Conservation (phyloP, 2,329 filamentous ascomycete species). For the Aspergillus sp. region DNA sequence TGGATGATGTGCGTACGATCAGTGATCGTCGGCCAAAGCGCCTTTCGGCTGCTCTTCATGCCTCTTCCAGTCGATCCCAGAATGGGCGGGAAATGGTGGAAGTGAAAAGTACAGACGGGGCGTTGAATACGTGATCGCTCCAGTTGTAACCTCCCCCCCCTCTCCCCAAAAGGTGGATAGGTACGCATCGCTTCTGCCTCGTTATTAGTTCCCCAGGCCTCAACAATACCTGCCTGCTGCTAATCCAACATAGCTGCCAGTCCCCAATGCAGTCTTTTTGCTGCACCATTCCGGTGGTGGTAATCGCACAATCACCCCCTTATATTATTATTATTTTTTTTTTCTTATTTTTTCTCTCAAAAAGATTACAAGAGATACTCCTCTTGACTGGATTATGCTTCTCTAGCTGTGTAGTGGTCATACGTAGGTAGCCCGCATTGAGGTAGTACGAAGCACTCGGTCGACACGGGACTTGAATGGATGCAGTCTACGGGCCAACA, state of each 20-base stretch:
- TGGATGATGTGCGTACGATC: conserved; percentile 30
- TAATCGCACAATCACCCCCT: background rate
- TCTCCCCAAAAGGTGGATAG: background rate
- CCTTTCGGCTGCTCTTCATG: conserved; percentile 10
- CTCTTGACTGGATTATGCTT: background rate
- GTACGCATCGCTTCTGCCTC: background rate
- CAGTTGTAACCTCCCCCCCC: background rate
- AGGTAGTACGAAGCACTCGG: background rate
- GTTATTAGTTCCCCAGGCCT: background rate
- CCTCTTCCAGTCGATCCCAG: conserved; percentile 10
- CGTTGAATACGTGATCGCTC: background rate
- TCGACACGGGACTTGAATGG: background rate
- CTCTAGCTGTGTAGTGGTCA: background rate
- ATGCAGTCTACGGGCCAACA: background rate
- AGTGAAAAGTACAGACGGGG: background rate
- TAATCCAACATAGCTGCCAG: background rate
- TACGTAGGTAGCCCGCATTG: background rate
- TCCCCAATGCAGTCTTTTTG: background rate
- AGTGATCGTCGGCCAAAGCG: conserved; percentile 15
- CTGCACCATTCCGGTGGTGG: background rate
- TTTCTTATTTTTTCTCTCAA: too few species aligned
- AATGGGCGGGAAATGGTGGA: background rate
- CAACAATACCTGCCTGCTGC: background rate
- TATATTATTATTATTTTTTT: background rate
- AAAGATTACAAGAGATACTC: background rate